Base-by-base conservation (phyloP, 495 filamentous ascomycete genomes). In the Thermochaetoides thermophila region DNA sequence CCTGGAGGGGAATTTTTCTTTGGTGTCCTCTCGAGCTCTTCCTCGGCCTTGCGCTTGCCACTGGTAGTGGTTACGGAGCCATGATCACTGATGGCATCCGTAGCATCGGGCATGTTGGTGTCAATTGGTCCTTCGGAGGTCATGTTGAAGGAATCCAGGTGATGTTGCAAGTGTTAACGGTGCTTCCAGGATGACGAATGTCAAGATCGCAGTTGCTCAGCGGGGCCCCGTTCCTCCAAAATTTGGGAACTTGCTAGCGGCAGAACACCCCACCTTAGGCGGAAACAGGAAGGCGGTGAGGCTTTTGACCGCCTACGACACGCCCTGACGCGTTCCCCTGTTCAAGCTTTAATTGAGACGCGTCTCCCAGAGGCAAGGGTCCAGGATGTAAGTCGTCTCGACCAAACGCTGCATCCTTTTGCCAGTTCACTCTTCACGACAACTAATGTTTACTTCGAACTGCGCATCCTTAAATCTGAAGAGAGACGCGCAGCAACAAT, bases 401-500 rank as follows among this genome's bases (percentile, higher is more conserved):
- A 34, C 20, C 32, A 28, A 20, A 19, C 5, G n/a, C 7, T 30
- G 16, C 21, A 21, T 8, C 5, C 2, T 27, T 9, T n/a, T n/a
- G n/a, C n/a, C n/a, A n/a, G n/a, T n/a, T n/a, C n/a, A n/a, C n/a
- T n/a, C n/a, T n/a, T n/a, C n/a, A n/a, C n/a, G n/a, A n/a, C n/a
- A n/a, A n/a, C n/a, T n/a, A n/a, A n/a, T n/a, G n/a, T n/a, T n/a
- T n/a, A n/a, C n/a, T n/a, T n/a, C n/a, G n/a, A n/a, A n/a, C n/a
- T 5, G 9, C 11, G n/a, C 15, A 11, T 32, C 17, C 0, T 34
- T 4, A 27, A 23, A 36, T 0, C 14, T n/a, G n/a, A n/a, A n/a
- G n/a, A n/a, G n/a, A n/a, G 20, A 26, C 12, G 15, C 17, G 16
- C 30, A 23, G 7, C 39, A 38, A 64, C 39, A 10, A 96, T 94